Base-by-base conservation (phyloP, 495 filamentous ascomycete species). In the Tuber calosporum region DNA sequence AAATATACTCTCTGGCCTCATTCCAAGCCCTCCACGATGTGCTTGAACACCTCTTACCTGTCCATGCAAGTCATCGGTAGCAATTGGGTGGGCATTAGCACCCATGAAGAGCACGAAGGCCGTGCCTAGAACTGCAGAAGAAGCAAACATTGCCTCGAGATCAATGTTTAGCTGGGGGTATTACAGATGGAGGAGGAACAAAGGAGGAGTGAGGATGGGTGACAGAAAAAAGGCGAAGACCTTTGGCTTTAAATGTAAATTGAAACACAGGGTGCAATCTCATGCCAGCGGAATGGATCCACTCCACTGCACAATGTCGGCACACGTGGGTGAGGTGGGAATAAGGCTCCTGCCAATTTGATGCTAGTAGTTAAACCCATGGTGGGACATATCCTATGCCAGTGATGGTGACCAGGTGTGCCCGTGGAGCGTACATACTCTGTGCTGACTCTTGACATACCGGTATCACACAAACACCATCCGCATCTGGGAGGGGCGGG, bases 1-100 rank as follows among this genome's bases (percentile, higher is more conserved):
- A 26, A 19, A 62, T 48, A 58, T 70, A 78, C 79, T 81, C 72
- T 81, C 76, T 38, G 79, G 78, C 41, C 73, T 75, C 39, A 81
- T 80, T 6, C 79, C 78, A 38, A 74, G 43, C n/a, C 79, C 79
- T 69, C 79, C 79, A 58, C 79, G 76, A 42, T 80, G 79, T 3
- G 78, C 79, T 22, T 80, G 79, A 39, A 80, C 75, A 38, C 62
- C 71, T 30, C 71, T 58, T 20, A 34, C 69, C 30, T 70, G 39
- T 13, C 72, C 66, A 15, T 30, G 4, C 53, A 62, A 62, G 53
- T 62, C 53, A 9, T 39, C 72, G 17, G 68, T 73, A 26, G 45
- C 43, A 40, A 45, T 66, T 39, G 76, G 76, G 20, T 40, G 41
- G 34, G 76, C 68, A 68, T 43, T 43, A 30, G 68, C 76, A 5